Conservation (phyloP, 2,329 filamentous ascomycete species). For the Lasiodiplodia theobromae region DNA sequence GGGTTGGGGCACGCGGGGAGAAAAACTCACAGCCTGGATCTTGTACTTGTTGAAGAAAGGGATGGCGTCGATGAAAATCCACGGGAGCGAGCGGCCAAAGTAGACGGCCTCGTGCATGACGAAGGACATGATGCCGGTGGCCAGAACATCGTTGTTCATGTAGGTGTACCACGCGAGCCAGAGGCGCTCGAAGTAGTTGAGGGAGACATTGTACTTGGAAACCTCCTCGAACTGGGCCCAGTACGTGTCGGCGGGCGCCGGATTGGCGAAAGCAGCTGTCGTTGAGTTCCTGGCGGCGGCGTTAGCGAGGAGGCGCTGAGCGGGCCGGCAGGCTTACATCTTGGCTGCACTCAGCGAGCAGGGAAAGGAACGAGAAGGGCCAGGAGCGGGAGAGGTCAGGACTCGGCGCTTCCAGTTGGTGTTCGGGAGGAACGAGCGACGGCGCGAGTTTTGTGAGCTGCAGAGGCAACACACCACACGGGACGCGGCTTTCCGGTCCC, state of each 20-base stretch:
- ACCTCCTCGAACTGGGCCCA: slow-evolving; percentile 72
- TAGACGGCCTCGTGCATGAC: slow-evolving; percentile 93
- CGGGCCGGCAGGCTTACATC: slow-evolving; percentile 2
- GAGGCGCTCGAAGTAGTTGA: slow-evolving; percentile 85
- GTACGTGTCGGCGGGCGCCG: slow-evolving; percentile 61
- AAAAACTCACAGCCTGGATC: slow-evolving; percentile 77
- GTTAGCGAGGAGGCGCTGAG: slow-evolving; percentile 7
- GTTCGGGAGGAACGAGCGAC: background rate
- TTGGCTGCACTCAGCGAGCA: slow-evolving; percentile 13
- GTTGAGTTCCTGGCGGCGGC: slow-evolving; percentile 44
- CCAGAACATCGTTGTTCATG: slow-evolving; percentile 97
- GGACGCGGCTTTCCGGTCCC: slow-evolving; percentile 13
- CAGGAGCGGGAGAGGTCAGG: slow-evolving; percentile 5
- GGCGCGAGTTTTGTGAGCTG: slow-evolving; percentile 14
- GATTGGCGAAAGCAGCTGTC: slow-evolving; percentile 43
- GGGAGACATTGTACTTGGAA: slow-evolving; percentile 77
- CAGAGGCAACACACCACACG: slow-evolving; percentile 17
- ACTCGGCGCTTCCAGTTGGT: slow-evolving; percentile 22
- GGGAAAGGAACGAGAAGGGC: slow-evolving; percentile 12
- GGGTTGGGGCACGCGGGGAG: background rate
- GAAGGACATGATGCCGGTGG: slow-evolving; percentile 98
- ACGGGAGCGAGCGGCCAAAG: slow-evolving; percentile 89
- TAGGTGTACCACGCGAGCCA: slow-evolving; percentile 97
- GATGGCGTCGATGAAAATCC: slow-evolving; percentile 89
- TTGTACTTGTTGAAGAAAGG: slow-evolving; percentile 92